Evolutionary conservation across 257 asterid genomes (phyloP).

Genomic region (Petunia axillaris): DNA sequence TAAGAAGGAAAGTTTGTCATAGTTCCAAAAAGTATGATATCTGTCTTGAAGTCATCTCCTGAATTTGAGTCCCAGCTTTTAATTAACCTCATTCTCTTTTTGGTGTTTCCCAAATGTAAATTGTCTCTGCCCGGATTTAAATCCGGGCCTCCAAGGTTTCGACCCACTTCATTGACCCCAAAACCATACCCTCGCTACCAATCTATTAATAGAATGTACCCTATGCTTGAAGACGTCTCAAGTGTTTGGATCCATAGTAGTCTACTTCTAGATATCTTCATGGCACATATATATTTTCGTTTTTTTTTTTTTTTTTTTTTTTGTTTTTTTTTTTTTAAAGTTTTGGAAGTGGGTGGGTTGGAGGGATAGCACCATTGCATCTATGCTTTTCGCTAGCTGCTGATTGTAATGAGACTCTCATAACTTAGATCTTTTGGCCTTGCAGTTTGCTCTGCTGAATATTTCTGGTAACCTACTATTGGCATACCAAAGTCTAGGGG

Average conservation of each 20-base stretch:
- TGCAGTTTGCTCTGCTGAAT: constrained; percentile 64
- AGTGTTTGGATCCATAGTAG: neutral
- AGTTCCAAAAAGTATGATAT: neutral
- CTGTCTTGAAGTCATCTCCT: neutral
- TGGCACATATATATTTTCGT: neutral
- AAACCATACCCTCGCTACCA: too few species aligned
- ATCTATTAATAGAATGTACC: neutral
- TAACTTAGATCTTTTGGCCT: neutral
- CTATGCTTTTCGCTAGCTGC: neutral
- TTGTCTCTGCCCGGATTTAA: too few species aligned
- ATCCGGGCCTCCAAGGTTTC: too few species aligned
- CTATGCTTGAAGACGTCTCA: neutral
- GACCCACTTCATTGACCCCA: too few species aligned
- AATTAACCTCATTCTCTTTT: neutral
- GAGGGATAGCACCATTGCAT: neutral
- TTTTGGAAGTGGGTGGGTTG: neutral
- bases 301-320: neutral
- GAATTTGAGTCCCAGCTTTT: neutral
- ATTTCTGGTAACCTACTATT: constrained; percentile 59
- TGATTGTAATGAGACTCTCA: constrained; percentile 23
- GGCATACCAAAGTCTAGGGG: constrained; percentile 97
- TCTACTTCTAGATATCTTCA: neutral
- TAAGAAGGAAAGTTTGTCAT: neutral
- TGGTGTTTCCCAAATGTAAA: neutral
- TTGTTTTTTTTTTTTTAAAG: neutral